Conservation (phyloP, 768 basidiomycete genomes). For the Zangia roseola region DNA sequence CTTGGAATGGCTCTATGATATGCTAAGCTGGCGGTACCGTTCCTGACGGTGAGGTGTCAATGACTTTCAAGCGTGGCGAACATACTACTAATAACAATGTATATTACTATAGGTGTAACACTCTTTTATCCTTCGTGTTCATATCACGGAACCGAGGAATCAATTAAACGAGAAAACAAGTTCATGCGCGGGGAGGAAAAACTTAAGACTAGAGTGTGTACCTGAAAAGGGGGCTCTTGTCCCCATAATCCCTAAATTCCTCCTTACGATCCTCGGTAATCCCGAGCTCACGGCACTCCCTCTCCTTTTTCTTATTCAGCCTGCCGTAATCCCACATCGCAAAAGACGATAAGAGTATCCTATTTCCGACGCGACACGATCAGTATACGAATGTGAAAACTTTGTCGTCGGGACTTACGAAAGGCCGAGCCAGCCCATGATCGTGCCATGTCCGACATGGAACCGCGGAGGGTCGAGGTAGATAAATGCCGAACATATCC, state of each 20-base stretch:
- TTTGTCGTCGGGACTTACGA: no score
- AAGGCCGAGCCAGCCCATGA: slow-evolving; percentile 25
- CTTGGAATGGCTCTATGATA: no score
- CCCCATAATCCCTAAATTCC: slow-evolving; percentile 45
- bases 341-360: slow-evolving; percentile 37
- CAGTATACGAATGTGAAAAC: slow-evolving; percentile 9
- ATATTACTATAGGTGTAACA: no score
- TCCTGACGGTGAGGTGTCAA: no score
- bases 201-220: slow-evolving; percentile 9
- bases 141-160: no score
- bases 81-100: no score
- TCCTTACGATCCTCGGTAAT: slow-evolving; percentile 38
- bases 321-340: slow-evolving; percentile 45
- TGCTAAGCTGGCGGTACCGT: no score
- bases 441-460: slow-evolving; percentile 31
- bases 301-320: slow-evolving; percentile 46
- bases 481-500: slow-evolving; percentile 37
- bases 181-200: no score
- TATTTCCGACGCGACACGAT: slow-evolving; percentile 23
- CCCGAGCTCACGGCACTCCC: slow-evolving; percentile 37
- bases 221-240: slow-evolving; percentile 53
- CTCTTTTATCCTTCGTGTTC: no score
- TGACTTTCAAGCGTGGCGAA: no score
- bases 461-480: slow-evolving; percentile 34
- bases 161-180: no score